Base-by-base conservation (phyloP, 2,329 filamentous ascomycete genomes). In the Sclerotinia spermophila region DNA sequence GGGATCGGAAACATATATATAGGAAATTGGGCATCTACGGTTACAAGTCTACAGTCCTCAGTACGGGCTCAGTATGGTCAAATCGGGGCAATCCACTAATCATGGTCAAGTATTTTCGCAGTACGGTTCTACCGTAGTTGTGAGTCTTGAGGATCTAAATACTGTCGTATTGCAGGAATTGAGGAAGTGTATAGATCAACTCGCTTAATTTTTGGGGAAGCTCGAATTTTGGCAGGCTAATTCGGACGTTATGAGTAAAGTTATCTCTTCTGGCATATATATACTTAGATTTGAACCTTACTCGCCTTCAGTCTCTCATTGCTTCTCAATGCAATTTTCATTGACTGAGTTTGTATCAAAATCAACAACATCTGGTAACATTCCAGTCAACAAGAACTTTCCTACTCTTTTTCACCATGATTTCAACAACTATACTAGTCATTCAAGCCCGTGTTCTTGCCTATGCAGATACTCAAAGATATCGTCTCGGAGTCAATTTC, bases 401-500 rank as follows among this genome's bases (percentile, higher is more conserved):
- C 7, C 21, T 30, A 2, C 1, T 13, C 4, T 27, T 2, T 2
- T 42, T 30, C 4, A 11, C 30, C 13, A 21, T 19, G n/a, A 42
- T 44, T 27, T 27, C 44, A 61, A 61, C 58, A 61, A 21, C 1
- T 11, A 79, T 79, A n/a, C n/a, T 24, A 65, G 60, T 87, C 74
- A 81, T 87, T 1, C 85, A 87, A 74, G 83, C 83, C 2, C 81
- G 85, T 5, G 81, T 86, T 79, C 86, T 87, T 74, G 80, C 83
- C n/a, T 87, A 87, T 71, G 82, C 84, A 0, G 85, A 87, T 71
- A 82, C 86, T 35, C 83, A 85, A 86, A 69, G 58, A 60, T 84
- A 89, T 78, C 84, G 86, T 40, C 80, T 88, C 19, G 86, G 86
- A 19, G 82, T 82, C n/a, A 89, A 89, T 79, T 88, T 86, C 75